Conservation (phyloP, 2,329 filamentous ascomycete genomes). For the Fusarium citri region DNA sequence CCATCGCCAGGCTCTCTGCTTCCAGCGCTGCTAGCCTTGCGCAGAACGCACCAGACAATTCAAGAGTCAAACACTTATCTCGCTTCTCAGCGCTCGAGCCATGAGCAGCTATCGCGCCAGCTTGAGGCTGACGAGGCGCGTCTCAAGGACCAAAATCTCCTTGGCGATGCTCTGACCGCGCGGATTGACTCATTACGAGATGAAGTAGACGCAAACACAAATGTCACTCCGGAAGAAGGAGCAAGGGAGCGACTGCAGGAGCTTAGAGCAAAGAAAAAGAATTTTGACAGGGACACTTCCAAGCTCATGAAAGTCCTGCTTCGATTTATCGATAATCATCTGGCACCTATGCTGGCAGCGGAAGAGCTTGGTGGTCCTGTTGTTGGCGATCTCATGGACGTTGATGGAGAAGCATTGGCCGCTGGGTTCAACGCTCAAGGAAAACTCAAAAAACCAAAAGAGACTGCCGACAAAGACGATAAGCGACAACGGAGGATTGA, state of each 20-base stretch:
- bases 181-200: slow-evolving; percentile 70
- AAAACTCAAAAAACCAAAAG: slow-evolving; percentile 63
- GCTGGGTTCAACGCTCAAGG: slow-evolving; percentile 71
- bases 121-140: slow-evolving; percentile 64
- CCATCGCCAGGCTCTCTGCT: slow-evolving; percentile 75
- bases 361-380: slow-evolving; percentile 87
- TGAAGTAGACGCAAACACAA: slow-evolving; percentile 67
- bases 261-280: slow-evolving; percentile 67
- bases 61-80: slow-evolving; percentile 73
- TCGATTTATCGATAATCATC: slow-evolving; percentile 75
- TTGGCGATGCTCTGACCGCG: slow-evolving; percentile 64
- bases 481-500: slow-evolving; percentile 71
- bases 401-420: slow-evolving; percentile 69
- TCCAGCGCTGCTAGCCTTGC: slow-evolving; percentile 77
- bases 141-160: slow-evolving; percentile 65
- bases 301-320: slow-evolving; percentile 73
- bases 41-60: slow-evolving; percentile 73
- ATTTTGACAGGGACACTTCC: slow-evolving; percentile 70
- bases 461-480: slow-evolving; percentile 54
- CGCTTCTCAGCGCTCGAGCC: slow-evolving; percentile 54
- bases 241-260: slow-evolving; percentile 71
- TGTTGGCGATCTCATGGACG: slow-evolving; percentile 77
- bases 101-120: slow-evolving; percentile 58
- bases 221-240: slow-evolving; percentile 70
- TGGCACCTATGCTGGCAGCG: slow-evolving; percentile 82